phyloP scores from a whole-genome alignment of 768 basidiomycete species.

The Podaxis pistillaris region DNA sequence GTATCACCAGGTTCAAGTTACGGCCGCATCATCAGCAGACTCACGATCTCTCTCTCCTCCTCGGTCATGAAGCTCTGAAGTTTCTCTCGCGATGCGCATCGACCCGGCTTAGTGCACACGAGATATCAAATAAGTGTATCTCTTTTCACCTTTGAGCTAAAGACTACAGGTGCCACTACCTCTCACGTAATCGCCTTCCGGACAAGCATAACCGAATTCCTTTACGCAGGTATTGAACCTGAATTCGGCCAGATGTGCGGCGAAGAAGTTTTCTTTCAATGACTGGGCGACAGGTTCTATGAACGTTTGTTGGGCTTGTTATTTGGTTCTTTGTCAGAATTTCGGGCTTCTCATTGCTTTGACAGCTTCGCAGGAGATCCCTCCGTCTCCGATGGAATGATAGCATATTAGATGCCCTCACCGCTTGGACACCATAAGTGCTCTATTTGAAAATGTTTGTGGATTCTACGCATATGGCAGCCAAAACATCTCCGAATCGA shows the following conservation, averaged over 20 bases:
- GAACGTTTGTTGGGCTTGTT: slow-evolving; percentile 6
- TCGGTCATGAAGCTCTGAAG: slow-evolving; percentile 2
- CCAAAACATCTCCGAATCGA: no score
- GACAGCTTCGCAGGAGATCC: neutral
- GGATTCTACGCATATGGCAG: no score
- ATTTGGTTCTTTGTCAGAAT: neutral
- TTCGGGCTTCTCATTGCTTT: neutral
- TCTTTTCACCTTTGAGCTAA: neutral
- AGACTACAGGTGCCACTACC: slow-evolving; percentile 3
- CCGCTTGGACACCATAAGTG: no score
- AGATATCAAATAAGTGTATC: neutral
- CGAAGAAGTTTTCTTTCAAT: neutral
- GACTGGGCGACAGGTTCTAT: slow-evolving; percentile 6
- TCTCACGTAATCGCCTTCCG: neutral
- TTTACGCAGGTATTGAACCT: neutral
- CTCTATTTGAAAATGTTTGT: no score
- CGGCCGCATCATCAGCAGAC: neutral
- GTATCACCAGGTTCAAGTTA: neutral
- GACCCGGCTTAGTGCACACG: neutral
- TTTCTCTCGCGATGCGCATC: neutral
- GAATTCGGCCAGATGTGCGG: neutral
- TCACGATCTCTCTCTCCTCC: neutral
- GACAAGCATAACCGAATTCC: slow-evolving; percentile 1
- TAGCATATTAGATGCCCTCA: no score
- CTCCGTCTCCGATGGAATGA: no score